These are phyloP conservation scores for Globisporangium emineosum DNA, from an alignment of 352 stramenopile genomes.

Conservation along the genomic window DNA sequence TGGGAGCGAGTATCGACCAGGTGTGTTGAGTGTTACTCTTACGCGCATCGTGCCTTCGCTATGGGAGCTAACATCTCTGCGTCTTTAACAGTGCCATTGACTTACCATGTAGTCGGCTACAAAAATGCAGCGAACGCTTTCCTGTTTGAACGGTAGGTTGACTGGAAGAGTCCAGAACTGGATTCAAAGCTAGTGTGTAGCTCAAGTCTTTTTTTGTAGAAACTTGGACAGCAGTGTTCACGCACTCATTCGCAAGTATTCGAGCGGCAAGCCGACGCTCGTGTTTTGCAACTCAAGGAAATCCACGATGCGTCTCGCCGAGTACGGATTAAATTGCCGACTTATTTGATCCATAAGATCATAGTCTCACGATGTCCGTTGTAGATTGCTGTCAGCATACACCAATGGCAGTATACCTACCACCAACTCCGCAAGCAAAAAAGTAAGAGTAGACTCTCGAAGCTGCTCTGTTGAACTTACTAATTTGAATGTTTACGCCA, in stretches of 20 bases:
- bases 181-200: neutral
- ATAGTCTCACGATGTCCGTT: neutral
- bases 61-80: neutral
- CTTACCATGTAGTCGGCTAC: constrained; percentile 29
- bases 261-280: constrained; percentile 42
- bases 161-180: neutral
- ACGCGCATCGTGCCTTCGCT: neutral
- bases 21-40: constrained; percentile 16
- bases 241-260: constrained; percentile 39
- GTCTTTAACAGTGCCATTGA: constrained; percentile 24
- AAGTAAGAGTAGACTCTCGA: constrained; percentile 5
- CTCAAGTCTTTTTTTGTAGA: constrained; percentile 8
- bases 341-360: neutral
- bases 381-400: constrained; percentile 4
- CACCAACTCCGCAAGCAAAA: constrained; percentile 5
- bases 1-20: constrained; percentile 38
- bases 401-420: neutral
- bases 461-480: neutral
- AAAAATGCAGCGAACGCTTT: constrained; percentile 24
- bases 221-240: constrained; percentile 47
- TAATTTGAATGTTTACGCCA: neutral
- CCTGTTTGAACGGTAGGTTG: constrained; percentile 30
- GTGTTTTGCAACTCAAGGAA: constrained; percentile 53
- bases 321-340: constrained; percentile 6
- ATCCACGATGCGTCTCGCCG: constrained; percentile 27